Evolutionary conservation across 345 rosid genomes (phyloP).

Genomic region (Ricinus communis): DNA sequence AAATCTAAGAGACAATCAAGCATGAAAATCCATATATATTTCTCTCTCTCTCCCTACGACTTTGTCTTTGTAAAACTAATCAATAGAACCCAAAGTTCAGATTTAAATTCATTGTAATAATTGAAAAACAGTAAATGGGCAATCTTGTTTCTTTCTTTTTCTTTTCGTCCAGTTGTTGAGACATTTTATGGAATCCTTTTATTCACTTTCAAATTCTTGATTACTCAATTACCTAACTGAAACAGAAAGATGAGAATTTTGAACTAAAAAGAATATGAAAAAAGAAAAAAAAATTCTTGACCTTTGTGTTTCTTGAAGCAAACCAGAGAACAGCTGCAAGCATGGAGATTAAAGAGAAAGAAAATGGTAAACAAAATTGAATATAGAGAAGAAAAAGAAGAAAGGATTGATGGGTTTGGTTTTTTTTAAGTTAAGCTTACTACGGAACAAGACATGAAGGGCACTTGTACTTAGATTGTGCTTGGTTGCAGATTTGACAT

Average conservation of each 20-base stretch:
- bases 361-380: background rate
- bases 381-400: background rate
- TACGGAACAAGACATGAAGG: constrained; percentile 74
- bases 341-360: background rate
- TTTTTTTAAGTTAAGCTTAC: constrained; percentile 35
- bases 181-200: too few relatives aligned
- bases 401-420: background rate
- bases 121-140: too few relatives aligned
- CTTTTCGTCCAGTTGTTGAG: background rate
- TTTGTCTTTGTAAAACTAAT: too few relatives aligned
- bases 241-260: background rate
- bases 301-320: constrained; percentile 54
- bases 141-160: background rate
- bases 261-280: background rate
- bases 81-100: background rate
- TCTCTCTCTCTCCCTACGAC: too few relatives aligned
- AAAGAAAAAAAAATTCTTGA: constrained; percentile 3
- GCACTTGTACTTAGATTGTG: constrained; percentile 73
- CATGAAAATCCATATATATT: too few relatives aligned
- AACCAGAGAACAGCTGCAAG: constrained; percentile 63
- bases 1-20: too few relatives aligned
- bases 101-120: background rate
- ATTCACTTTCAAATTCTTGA: background rate
- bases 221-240: background rate
- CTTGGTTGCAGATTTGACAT: constrained; percentile 42